phyloP scores from a whole-genome alignment of 2,329 filamentous ascomycete species.

The Microsporum audouinii region DNA sequence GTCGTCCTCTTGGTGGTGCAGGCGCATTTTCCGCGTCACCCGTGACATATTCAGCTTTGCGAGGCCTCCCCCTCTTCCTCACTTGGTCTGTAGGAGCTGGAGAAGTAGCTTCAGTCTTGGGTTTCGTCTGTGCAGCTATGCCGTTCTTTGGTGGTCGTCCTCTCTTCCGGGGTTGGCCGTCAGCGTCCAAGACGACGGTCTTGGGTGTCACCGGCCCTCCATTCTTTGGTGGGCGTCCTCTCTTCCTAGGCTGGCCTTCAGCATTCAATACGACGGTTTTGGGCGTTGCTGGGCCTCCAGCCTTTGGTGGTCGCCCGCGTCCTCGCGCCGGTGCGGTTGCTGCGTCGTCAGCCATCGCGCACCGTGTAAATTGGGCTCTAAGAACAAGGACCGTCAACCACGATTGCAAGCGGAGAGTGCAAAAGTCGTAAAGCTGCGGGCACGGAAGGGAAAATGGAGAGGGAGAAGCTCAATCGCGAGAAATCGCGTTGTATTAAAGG shows the following conservation, averaged over 20 bases:
- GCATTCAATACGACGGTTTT: constrained; percentile 7
- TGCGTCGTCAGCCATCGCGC: background rate
- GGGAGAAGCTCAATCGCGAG: background rate
- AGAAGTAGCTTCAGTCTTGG: background rate
- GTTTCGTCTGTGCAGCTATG: background rate
- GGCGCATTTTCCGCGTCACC: background rate
- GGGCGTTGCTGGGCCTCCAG: constrained; percentile 7
- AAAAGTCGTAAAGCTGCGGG: no score
- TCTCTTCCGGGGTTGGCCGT: constrained; percentile 12
- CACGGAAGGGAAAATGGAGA: background rate
- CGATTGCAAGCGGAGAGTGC: background rate
- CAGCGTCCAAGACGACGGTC: constrained; percentile 5
- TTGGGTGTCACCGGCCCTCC: background rate
- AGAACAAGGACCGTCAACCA: background rate
- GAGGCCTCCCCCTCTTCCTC: constrained; percentile 10
- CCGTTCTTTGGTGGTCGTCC: constrained; percentile 11
- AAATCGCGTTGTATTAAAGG: background rate
- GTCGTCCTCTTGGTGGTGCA: constrained; percentile 9
- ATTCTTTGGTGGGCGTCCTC: constrained; percentile 12
- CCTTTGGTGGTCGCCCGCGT: constrained; percentile 14
- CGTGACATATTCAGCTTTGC: constrained; percentile 2
- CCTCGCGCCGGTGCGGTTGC: constrained; percentile 3
- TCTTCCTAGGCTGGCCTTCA: constrained; percentile 12
- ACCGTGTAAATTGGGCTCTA: background rate
- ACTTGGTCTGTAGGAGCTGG: background rate